Conservation (phyloP, 495 filamentous ascomycete species). For the Usnea hakonensis region DNA sequence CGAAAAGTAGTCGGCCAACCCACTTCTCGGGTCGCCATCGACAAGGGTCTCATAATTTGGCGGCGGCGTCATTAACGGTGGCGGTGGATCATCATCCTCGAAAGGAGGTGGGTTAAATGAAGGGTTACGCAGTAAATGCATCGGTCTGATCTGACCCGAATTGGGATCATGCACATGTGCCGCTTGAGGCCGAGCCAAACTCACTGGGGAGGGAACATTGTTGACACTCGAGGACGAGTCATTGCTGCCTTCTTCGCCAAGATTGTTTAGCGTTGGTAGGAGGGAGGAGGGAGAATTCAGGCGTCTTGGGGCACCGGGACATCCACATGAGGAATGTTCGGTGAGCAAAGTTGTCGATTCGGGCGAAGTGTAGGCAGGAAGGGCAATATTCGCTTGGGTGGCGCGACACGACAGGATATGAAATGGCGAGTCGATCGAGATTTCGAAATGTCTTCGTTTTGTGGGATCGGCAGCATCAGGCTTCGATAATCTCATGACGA, state of each 20-base stretch:
- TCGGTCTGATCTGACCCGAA: constrained; percentile 51
- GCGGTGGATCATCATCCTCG: constrained; percentile 80
- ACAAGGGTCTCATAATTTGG: constrained; percentile 82
- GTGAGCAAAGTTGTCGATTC: constrained; percentile 42
- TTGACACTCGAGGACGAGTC: constrained; percentile 18
- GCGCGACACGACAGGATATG: constrained; percentile 92
- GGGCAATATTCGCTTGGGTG: constrained; percentile 79
- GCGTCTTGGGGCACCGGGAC: constrained; percentile 54
- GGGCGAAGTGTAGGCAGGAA: constrained; percentile 74
- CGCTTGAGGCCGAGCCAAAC: constrained; percentile 40
- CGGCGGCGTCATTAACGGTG: constrained; percentile 73
- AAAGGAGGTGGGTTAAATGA: constrained; percentile 89
- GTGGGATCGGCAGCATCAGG: constrained; percentile 70
- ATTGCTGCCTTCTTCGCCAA: constrained; percentile 28
- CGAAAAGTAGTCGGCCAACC: constrained; percentile 86
- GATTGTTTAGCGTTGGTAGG: constrained; percentile 34
- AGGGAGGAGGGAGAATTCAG: constrained; percentile 37
- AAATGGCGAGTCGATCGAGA: constrained; percentile 96
- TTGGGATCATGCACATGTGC: constrained; percentile 43
- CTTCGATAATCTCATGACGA: constrained; percentile 92
- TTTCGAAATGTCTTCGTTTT: constrained; percentile 91
- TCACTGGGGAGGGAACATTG: constrained; percentile 27
- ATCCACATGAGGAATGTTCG: constrained; percentile 63
- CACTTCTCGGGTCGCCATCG: constrained; percentile 62
- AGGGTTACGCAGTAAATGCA: constrained; percentile 81